A percentile compares a stretch with the other conserved stretches of the same genome.
Conservation (phyloP, 1,284 basidiomycete genomes). For the Cutaneotrichosporon cutaneum region DNA sequence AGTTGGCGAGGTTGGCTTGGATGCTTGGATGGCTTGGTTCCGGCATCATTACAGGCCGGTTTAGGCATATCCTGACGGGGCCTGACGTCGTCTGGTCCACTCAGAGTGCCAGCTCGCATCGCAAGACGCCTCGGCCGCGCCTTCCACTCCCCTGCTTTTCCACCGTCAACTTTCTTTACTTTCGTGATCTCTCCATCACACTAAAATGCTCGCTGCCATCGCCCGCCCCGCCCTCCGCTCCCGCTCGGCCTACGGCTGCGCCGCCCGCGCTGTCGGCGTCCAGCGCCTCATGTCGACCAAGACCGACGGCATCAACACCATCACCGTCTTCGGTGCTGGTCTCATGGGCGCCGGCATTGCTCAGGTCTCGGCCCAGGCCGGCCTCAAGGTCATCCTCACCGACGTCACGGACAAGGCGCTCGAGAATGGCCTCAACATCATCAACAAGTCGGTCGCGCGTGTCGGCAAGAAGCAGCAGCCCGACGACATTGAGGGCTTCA, state of each 20-base stretch:
- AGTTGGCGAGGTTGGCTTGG: background rate
- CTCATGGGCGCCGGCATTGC: slow-evolving; percentile 59
- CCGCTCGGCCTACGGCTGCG: slow-evolving; percentile 10
- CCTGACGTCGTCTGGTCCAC: background rate
- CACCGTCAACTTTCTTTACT: background rate
- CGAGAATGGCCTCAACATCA: slow-evolving; percentile 58
- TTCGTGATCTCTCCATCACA: background rate
- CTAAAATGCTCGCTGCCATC: slow-evolving; percentile 21
- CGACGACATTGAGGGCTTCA: slow-evolving; percentile 52
- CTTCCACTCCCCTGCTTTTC: background rate
- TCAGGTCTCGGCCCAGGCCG: slow-evolving; percentile 56
- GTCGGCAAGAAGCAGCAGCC: slow-evolving; percentile 58
- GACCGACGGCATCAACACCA: slow-evolving; percentile 34
- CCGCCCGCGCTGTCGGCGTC: slow-evolving; percentile 10
- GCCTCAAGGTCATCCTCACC: slow-evolving; percentile 53
- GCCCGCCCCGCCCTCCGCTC: slow-evolving; percentile 17
- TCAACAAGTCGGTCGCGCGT: slow-evolving; percentile 57
- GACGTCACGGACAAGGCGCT: slow-evolving; percentile 54
- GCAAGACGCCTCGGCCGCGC: no score
- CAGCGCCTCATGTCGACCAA: slow-evolving; percentile 18
- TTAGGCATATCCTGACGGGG: background rate
- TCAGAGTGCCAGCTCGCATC: background rate
- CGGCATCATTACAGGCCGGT: background rate
- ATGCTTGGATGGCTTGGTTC: no score
- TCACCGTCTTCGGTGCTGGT: slow-evolving; percentile 56